These are phyloP conservation scores for Chloropicon primus DNA, from an alignment of 139 green algal species.

Conservation along the genomic window DNA sequence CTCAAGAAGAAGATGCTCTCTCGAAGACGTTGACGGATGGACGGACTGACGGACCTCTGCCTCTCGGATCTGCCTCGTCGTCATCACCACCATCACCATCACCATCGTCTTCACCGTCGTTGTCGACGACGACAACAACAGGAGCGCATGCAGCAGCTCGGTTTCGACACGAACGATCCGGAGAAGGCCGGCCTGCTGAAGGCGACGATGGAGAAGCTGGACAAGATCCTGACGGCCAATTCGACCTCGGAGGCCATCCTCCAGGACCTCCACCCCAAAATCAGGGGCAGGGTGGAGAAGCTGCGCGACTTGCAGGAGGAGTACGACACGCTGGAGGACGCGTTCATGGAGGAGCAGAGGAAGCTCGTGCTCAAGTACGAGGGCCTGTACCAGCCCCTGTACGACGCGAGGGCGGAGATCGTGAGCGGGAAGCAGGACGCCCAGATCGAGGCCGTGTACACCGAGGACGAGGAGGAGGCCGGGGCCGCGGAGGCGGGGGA, in stretches of 20 bases:
- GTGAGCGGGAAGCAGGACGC: conserved; percentile 46
- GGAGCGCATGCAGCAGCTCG: neutral
- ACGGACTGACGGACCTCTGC: too few relatives aligned
- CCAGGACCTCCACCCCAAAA: conserved; percentile 25
- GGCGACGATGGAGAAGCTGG: conserved; percentile 11
- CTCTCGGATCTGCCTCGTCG: too few relatives aligned
- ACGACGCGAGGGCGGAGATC: conserved; percentile 46
- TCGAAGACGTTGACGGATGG: too few relatives aligned
- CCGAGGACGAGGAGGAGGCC: conserved; percentile 8
- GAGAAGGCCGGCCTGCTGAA: neutral
- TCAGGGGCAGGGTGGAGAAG: conserved; percentile 12
- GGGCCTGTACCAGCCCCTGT: conserved; percentile 63
- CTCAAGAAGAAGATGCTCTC: too few relatives aligned
- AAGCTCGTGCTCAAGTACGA: conserved; percentile 60
- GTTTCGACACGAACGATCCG: neutral
- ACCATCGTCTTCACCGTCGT: too few relatives aligned
- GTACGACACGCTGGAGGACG: conserved; percentile 51
- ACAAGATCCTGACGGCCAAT: conserved; percentile 17
- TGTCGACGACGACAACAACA: too few relatives aligned
- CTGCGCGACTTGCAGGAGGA: conserved; percentile 42
- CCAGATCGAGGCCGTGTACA: conserved; percentile 13
- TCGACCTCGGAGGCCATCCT: conserved; percentile 30
- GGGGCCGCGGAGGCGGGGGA: neutral
- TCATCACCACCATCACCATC: too few relatives aligned
- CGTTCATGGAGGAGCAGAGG: conserved; percentile 48